A percentile compares a stretch with the other conserved stretches of the same genome.
phyloP scores from a whole-genome alignment of 768 basidiomycete genomes.

The Xanthoconium purpureum region DNA sequence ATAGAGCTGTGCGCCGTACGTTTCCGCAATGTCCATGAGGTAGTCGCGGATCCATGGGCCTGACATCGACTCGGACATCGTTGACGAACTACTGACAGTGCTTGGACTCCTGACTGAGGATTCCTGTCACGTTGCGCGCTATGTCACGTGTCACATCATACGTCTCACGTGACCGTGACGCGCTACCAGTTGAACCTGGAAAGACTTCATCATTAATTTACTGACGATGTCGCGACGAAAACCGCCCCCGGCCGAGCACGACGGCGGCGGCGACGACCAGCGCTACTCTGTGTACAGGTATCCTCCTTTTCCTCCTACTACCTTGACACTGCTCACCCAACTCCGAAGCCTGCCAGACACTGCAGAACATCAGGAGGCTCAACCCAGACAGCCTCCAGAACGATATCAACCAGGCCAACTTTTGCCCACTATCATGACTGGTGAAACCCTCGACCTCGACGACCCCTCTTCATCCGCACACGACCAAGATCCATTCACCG shows the following conservation, averaged over 20 bases:
- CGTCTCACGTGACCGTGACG: constrained; percentile 17
- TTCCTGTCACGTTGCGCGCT: constrained; percentile 13
- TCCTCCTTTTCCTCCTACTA: not conserved
- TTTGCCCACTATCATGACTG: constrained; percentile 60
- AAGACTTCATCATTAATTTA: not conserved
- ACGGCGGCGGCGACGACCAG: not conserved
- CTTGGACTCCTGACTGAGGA: not conserved
- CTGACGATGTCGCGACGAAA: constrained; percentile 24
- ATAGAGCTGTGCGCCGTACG: constrained; percentile 45
- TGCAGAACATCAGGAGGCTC: not conserved
- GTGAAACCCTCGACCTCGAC: constrained; percentile 58
- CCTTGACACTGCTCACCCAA: not conserved
- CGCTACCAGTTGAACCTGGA: not conserved
- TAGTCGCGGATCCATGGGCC: constrained; percentile 58
- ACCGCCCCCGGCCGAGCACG: constrained; percentile 11
- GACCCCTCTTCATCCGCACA: constrained; percentile 30
- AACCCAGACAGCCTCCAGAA: constrained; percentile 17
- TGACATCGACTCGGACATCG: constrained; percentile 39
- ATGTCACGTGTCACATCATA: constrained; percentile 23
- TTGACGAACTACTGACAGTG: not conserved
- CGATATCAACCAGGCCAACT: constrained; percentile 63
- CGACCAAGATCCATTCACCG: constrained; percentile 31
- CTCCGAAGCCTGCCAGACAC: constrained; percentile 8
- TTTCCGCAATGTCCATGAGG: constrained; percentile 48
- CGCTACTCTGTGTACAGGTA: constrained; percentile 6